Conservation (phyloP, 495 filamentous ascomycete genomes). For the Stereocaulon alpinum region DNA sequence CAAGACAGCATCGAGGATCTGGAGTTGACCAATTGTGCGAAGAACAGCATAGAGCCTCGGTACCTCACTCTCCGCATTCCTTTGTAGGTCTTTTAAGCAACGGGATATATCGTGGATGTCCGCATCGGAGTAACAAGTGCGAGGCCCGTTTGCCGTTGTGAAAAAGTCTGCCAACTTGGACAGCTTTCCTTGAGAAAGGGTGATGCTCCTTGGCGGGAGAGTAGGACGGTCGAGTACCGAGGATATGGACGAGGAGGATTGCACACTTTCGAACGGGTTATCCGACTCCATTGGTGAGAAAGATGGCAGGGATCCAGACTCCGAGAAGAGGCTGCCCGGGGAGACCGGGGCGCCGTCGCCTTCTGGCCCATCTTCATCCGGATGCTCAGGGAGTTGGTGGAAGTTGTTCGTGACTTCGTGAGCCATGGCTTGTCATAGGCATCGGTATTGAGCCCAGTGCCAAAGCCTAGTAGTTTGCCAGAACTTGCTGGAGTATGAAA, state of each 20-base stretch:
- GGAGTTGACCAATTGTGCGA: slow-evolving; percentile 15
- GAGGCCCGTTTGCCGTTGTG: not conserved
- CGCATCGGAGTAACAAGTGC: not conserved
- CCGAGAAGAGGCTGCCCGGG: too few relatives aligned
- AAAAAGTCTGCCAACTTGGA: not conserved
- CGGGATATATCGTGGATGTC: not conserved
- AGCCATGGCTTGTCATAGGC: too few relatives aligned
- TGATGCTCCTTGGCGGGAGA: not conserved
- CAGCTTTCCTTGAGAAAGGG: not conserved
- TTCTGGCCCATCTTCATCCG: too few relatives aligned
- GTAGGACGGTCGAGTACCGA: not conserved
- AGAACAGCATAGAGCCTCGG: slow-evolving; percentile 22
- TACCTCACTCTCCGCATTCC: slow-evolving; percentile 8
- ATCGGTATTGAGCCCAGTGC: too few relatives aligned
- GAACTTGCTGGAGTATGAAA: too few relatives aligned
- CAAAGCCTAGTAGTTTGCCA: too few relatives aligned
- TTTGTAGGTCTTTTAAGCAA: not conserved
- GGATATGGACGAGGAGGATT: not conserved
- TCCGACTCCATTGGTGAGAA: too few relatives aligned
- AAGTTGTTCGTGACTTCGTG: too few relatives aligned
- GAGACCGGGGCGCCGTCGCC: too few relatives aligned
- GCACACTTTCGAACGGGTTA: not conserved
- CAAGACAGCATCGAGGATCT: slow-evolving; percentile 16
- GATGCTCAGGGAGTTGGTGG: too few relatives aligned
- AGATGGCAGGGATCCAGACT: too few relatives aligned